Percentiles rank a stretch among this genome's conserved stretches.
Evolutionary conservation across 2,329 filamentous ascomycete species (phyloP).

Genomic region (Aaosphaeria arxii): DNA sequence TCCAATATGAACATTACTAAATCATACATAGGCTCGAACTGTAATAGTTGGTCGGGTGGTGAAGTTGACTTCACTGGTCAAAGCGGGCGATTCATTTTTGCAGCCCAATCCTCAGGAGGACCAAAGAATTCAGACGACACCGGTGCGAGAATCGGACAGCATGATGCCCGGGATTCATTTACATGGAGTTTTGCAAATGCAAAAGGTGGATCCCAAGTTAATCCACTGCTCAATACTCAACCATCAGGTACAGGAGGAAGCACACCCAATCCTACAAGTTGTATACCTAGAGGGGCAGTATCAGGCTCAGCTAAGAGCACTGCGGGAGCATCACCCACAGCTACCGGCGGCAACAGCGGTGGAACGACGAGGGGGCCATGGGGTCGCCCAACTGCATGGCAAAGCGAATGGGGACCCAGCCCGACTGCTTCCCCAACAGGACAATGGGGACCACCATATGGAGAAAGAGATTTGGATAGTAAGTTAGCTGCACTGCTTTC

Average conservation of each 20-base stretch:
- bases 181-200: slow-evolving; percentile 48
- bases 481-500: slow-evolving; percentile 2
- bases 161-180: slow-evolving; percentile 43
- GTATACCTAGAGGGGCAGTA: slow-evolving; percentile 18
- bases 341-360: not conserved
- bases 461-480: not conserved
- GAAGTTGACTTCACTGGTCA: slow-evolving; percentile 47
- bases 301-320: slow-evolving; percentile 1
- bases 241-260: slow-evolving; percentile 17
- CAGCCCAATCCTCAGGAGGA: slow-evolving; percentile 42
- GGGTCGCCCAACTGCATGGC: not conserved
- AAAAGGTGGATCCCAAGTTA: slow-evolving; percentile 47
- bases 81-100: slow-evolving; percentile 52
- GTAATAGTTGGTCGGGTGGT: slow-evolving; percentile 52
- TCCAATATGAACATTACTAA: slow-evolving; percentile 6
- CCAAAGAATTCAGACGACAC: slow-evolving; percentile 47
- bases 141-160: slow-evolving; percentile 44
- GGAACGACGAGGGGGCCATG: slow-evolving; percentile 3
- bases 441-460: slow-evolving; percentile 3
- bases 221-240: slow-evolving; percentile 38
- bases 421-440: slow-evolving; percentile 16
- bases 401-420: no score
- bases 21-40: slow-evolving; percentile 45
- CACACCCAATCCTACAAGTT: slow-evolving; percentile 17
- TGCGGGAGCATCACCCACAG: slow-evolving; percentile 1